These are phyloP conservation scores for Talaromyces borbonicus DNA, from an alignment of 495 filamentous ascomycete genomes.

Conservation along the genomic window DNA sequence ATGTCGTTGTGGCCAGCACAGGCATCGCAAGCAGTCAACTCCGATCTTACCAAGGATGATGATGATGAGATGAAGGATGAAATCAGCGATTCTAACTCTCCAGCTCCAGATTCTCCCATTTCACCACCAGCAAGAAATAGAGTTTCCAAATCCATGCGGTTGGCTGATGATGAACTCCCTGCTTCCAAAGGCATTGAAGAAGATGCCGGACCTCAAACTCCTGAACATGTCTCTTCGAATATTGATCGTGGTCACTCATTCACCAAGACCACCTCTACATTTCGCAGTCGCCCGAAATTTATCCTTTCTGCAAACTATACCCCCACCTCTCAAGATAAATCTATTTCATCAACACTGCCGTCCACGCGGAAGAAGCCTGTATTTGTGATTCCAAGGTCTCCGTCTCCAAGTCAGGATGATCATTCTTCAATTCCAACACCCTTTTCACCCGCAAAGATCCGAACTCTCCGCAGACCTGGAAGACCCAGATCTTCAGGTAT, in stretches of 20 bases:
- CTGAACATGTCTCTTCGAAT: neutral
- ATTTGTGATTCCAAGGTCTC: slow-evolving; percentile 33
- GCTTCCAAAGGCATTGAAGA: neutral
- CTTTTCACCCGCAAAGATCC: slow-evolving; percentile 30
- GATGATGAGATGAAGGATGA: neutral
- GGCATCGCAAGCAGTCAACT: too few relatives aligned
- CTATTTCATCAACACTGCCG: slow-evolving; percentile 1
- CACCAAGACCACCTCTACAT: neutral
- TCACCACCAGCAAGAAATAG: neutral
- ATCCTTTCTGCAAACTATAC: slow-evolving; percentile 17
- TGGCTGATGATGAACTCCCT: neutral
- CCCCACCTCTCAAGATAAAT: neutral
- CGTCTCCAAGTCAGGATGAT: slow-evolving; percentile 22
- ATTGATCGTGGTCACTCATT: neutral
- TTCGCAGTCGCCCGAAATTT: neutral
- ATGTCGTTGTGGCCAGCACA: neutral
- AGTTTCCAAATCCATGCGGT: neutral
- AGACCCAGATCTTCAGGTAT: slow-evolving; percentile 14
- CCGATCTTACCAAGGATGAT: neutral
- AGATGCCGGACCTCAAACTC: neutral
- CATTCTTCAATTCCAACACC: slow-evolving; percentile 22
- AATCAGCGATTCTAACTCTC: neutral
- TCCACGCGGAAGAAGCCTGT: slow-evolving; percentile 21
- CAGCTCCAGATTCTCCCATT: neutral
- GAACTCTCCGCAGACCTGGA: slow-evolving; percentile 24